Conservation (phyloP, 2,329 filamentous ascomycete genomes). For the Colletotrichum incanum region DNA sequence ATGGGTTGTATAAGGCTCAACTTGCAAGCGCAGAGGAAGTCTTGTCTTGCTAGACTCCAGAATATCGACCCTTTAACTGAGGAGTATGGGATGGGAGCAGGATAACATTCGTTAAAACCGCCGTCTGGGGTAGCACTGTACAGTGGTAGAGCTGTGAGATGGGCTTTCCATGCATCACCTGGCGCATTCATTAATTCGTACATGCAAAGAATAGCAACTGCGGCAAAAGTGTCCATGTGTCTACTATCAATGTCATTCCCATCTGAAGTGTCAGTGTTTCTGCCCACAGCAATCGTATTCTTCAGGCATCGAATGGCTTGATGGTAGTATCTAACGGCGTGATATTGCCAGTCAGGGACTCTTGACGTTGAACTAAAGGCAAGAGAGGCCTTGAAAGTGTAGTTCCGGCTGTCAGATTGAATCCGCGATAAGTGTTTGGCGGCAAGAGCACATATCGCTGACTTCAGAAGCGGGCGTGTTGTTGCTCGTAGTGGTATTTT, state of each 20-base stretch:
- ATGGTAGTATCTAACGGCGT: conserved; percentile 18
- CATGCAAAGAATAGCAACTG: conserved; percentile 76
- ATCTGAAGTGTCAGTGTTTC: conserved; percentile 49
- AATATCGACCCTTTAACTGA: conserved; percentile 71
- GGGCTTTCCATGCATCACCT: conserved; percentile 74
- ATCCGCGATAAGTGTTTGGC: conserved; percentile 77
- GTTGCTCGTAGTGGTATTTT: conserved; percentile 72
- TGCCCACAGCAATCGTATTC: conserved; percentile 46
- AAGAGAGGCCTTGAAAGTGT: no score
- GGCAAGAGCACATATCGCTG: conserved; percentile 71
- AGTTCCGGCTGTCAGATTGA: conserved; percentile 59
- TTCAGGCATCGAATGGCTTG: conserved; percentile 55
- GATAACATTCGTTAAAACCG: conserved; percentile 54
- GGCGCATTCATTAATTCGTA: conserved; percentile 80
- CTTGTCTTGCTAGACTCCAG: conserved; percentile 78
- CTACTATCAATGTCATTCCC: conserved; percentile 46
- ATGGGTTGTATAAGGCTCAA: conserved; percentile 14
- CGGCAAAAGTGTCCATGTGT: conserved; percentile 68
- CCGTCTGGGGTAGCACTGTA: conserved; percentile 59
- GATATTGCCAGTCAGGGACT: conserved; percentile 4
- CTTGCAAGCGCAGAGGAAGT: conserved; percentile 75
- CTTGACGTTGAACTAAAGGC: neutral
- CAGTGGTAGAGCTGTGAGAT: conserved; percentile 77
- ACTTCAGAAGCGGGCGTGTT: conserved; percentile 62
- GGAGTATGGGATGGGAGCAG: conserved; percentile 61